Evolutionary conservation across 1,284 basidiomycete genomes (phyloP).

Genomic region (Ustilago hordei): DNA sequence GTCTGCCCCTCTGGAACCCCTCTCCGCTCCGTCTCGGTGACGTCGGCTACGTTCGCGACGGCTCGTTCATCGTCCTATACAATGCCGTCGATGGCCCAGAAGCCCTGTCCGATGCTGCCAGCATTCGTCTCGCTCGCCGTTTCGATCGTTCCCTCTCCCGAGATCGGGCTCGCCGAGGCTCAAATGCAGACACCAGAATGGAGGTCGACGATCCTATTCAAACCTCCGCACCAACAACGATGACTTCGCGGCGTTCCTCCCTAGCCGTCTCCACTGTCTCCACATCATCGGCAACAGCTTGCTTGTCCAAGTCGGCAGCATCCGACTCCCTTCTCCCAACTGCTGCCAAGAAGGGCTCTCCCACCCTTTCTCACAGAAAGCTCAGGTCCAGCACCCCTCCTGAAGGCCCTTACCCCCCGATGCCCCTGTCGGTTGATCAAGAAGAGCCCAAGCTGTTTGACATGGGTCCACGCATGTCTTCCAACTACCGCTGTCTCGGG

Average conservation of each 20-base stretch:
- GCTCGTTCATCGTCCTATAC: constrained; percentile 56
- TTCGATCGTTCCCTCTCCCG: constrained; percentile 32
- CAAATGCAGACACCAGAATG: constrained; percentile 12
- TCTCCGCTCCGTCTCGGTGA: constrained; percentile 50
- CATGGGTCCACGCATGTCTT: constrained; percentile 57
- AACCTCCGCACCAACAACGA: constrained; percentile 1
- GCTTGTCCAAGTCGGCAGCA: constrained; percentile 18
- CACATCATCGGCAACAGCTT: constrained; percentile 7
- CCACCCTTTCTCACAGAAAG: constrained; percentile 24
- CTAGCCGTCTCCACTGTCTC: constrained; percentile 10
- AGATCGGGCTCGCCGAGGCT: constrained; percentile 22
- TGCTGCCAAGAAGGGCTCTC: constrained; percentile 24
- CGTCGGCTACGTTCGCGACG: constrained; percentile 58
- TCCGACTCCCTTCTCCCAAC: constrained; percentile 31
- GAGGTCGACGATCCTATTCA: constrained; percentile 19
- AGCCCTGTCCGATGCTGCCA: constrained; percentile 40
- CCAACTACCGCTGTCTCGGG: constrained; percentile 54
- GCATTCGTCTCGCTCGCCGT: constrained; percentile 37
- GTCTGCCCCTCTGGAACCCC: constrained; percentile 59
- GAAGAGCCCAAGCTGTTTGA: constrained; percentile 51
- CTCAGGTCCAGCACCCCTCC: constrained; percentile 46
- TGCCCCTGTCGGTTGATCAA: constrained; percentile 54
- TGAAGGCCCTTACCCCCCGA: constrained; percentile 46
- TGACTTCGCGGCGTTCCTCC: constrained; percentile 19
- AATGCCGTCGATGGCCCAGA: constrained; percentile 52